Base-by-base conservation (phyloP, 345 rosid species). In the Syzygium aqueum region DNA sequence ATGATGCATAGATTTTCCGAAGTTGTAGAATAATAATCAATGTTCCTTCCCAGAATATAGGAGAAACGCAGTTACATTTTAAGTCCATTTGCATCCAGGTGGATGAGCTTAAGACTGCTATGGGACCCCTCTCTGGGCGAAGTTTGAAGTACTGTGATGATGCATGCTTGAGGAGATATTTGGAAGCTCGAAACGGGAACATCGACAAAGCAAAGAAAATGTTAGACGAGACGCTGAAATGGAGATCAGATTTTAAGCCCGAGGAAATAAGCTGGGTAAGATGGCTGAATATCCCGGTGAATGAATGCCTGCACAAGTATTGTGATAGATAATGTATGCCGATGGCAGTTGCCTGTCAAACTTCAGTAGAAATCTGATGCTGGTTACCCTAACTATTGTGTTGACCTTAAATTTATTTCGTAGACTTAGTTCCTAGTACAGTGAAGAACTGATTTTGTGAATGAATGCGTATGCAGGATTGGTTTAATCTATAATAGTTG, bases 131-230 rank as follows among this genome's bases (percentile, higher is more conserved):
- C 14, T 93, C 97, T 52, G 97, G 91, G 65, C 91, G 91, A 56
- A 90, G 86, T 84, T 92, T 85, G 54, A 86, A 89, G 16, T 97
- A 89, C 57, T 96, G 98, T 88, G 90, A 93, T 46, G 98, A 97
- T 90, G 90, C 96, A 6, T 97, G 99, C 94, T 87, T 97, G 51
- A 93, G 89, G 97, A 95, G 98, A 89, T 97, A 95, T 88, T 86
- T 97, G 86, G 99, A 95, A 90, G 98, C 99, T 90, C 92, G 98
- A 85, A 95, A 88, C 84, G 95, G 98, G 99, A 94, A 96, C 87
- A 89, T 93, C 4, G 94, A 94, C 85, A 96, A 95, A 88, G 92
- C 98, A 50, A 95, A 93, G 92, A 96, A 95, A 91, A 94, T 97
- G 99, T 88, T 97, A 54, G 96, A 92, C 37, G 99, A 95, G 88